These are phyloP conservation scores for Aureobasidium subglaciale DNA, from an alignment of 2,329 filamentous ascomycete genomes.

Conservation along the genomic window DNA sequence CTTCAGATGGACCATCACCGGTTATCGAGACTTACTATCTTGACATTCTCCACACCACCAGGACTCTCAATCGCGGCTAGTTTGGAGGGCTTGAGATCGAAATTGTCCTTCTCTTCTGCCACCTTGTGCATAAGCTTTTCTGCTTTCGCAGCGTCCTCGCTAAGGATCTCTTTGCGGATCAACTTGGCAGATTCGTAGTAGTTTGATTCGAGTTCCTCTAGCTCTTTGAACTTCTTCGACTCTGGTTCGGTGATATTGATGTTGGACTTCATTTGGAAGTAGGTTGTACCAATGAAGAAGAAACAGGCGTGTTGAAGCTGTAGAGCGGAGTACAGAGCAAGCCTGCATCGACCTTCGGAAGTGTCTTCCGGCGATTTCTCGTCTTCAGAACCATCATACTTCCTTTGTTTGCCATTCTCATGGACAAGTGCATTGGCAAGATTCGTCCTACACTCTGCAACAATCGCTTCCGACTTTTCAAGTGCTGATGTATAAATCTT, in stretches of 20 bases:
- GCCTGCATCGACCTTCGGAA: conserved; percentile 35
- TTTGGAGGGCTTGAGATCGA: conserved; percentile 58
- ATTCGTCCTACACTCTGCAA: conserved; percentile 55
- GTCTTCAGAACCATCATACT: conserved; percentile 17
- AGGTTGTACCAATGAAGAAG: conserved; percentile 79
- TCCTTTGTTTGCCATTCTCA: conserved; percentile 10
- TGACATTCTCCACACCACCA: conserved; percentile 66
- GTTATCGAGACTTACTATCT: conserved; percentile 40
- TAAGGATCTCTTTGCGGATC: conserved; percentile 71
- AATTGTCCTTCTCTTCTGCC: conserved; percentile 33
- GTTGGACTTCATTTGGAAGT: conserved; percentile 75
- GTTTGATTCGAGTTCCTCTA: conserved; percentile 64
- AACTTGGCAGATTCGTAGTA: conserved; percentile 72
- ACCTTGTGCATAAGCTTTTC: conserved; percentile 59
- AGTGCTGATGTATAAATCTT: conserved; percentile 56
- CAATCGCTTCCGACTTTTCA: conserved; percentile 38
- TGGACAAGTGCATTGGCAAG: conserved; percentile 34
- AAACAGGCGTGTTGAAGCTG: conserved; percentile 74
- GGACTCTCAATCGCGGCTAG: neutral
- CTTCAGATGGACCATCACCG: neutral
- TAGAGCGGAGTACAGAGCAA: conserved; percentile 63
- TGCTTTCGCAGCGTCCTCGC: conserved; percentile 50
- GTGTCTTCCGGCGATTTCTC: conserved; percentile 27
- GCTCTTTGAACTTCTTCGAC: conserved; percentile 56
- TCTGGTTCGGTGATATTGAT: conserved; percentile 55